phyloP scores from a whole-genome alignment of 306 rosid species.

The Bauhinia variegata region DNA sequence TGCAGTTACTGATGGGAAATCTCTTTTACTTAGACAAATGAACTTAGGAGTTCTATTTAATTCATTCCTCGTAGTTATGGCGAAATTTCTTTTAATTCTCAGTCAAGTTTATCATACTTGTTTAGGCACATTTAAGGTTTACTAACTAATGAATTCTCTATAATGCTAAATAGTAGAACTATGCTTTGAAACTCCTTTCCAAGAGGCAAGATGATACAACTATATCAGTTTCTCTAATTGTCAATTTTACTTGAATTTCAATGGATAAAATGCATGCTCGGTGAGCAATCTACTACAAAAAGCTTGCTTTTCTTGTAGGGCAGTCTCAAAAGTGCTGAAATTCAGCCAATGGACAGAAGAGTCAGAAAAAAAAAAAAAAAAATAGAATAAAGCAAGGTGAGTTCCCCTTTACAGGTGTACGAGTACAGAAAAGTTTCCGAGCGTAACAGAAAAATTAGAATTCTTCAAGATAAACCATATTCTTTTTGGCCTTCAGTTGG shows the following conservation, averaged over 20 bases:
- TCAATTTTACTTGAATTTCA: background rate
- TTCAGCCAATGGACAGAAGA: background rate
- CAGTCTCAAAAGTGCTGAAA: background rate
- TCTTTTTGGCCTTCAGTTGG: too few species aligned
- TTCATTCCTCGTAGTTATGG: too few species aligned
- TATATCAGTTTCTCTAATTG: background rate
- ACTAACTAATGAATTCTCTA: too few species aligned
- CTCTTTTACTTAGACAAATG: too few species aligned
- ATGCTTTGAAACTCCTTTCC: background rate
- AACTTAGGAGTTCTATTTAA: too few species aligned
- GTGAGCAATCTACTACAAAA: background rate
- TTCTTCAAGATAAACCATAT: too few species aligned
- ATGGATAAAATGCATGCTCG: background rate
- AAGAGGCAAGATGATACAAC: background rate
- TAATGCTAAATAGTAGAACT: background rate
- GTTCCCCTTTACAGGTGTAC: conserved; percentile 22
- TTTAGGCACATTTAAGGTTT: too few species aligned
- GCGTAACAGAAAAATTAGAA: too few species aligned
- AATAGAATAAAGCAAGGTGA: conserved; percentile 1
- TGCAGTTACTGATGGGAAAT: too few species aligned
- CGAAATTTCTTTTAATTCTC: too few species aligned
- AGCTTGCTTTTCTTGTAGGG: background rate
- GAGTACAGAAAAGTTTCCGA: background rate
- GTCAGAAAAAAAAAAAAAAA: conserved; percentile 1
- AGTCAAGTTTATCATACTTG: too few species aligned